Conservation (phyloP, 2,329 filamentous ascomycete genomes). For the Thermoascus crustaceus region DNA sequence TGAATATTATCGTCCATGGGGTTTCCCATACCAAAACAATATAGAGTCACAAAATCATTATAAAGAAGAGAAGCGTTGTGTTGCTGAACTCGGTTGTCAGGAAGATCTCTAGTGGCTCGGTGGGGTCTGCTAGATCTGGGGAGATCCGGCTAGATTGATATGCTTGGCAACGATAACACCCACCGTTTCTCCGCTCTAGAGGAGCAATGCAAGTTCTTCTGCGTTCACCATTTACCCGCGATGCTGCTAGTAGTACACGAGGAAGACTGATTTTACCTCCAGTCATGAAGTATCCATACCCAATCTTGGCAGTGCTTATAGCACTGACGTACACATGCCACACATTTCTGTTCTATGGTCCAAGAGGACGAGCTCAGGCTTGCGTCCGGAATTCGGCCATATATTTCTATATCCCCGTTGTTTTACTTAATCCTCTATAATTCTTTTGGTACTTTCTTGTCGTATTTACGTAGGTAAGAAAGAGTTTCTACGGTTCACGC, state of each 20-base stretch:
- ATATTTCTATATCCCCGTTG: too few species aligned
- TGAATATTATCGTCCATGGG: conserved; percentile 59
- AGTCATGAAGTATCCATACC: too few species aligned
- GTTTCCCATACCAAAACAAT: conserved; percentile 40
- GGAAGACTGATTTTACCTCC: too few species aligned
- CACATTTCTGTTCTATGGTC: too few species aligned
- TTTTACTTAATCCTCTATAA: too few species aligned
- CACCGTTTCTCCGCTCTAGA: background rate
- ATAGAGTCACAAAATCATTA: conserved; percentile 8
- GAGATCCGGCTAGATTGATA: conserved; percentile 3
- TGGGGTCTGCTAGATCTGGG: conserved; percentile 1
- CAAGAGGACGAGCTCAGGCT: too few species aligned
- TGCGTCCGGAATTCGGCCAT: too few species aligned
- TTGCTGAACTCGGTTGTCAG: background rate
- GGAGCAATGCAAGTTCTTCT: background rate
- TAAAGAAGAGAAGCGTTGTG: background rate
- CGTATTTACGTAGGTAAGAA: too few species aligned
- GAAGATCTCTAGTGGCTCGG: conserved; percentile 6
- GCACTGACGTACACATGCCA: conserved; percentile 1
- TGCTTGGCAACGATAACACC: background rate
- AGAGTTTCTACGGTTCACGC: background rate
- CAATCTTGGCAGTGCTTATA: background rate
- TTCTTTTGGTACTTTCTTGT: too few species aligned
- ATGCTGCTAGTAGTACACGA: background rate
- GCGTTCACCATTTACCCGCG: background rate